phyloP scores from a whole-genome alignment of 202 grass and related monocot species.

The Dendrocalamus latiflorus region DNA sequence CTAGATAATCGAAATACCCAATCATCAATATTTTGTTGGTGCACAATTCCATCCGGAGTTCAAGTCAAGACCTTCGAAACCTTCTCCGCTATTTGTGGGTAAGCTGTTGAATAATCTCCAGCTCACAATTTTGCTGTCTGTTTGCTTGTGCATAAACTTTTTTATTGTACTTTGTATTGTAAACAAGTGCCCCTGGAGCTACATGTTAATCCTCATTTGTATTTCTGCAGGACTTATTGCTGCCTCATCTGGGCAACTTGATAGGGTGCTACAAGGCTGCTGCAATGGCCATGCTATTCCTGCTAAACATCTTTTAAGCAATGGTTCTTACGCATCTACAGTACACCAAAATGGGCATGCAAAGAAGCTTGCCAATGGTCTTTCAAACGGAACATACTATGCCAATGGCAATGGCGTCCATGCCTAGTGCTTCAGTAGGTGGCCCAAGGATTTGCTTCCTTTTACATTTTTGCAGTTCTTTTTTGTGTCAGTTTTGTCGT shows the following conservation, averaged over 20 bases:
- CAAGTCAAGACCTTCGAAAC: slow-evolving; percentile 90
- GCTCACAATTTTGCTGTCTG: background rate
- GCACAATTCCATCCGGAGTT: slow-evolving; percentile 97
- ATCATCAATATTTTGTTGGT: slow-evolving; percentile 74
- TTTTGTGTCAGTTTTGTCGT: slow-evolving; percentile 44
- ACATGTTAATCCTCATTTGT: slow-evolving; percentile 24
- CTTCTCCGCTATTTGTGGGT: slow-evolving; percentile 93
- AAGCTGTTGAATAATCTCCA: slow-evolving; percentile 16
- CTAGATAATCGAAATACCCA: slow-evolving; percentile 88
- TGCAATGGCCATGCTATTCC: background rate
- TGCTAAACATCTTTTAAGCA: slow-evolving; percentile 27
- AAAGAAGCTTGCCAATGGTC: slow-evolving; percentile 53
- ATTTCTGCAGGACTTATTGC: slow-evolving; percentile 68
- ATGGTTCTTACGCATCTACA: slow-evolving; percentile 38
- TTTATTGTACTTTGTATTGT: background rate
- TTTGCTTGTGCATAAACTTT: background rate
- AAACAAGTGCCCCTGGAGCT: background rate
- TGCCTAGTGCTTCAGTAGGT: slow-evolving; percentile 30
- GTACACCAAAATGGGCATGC: slow-evolving; percentile 54
- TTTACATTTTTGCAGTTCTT: slow-evolving; percentile 31
- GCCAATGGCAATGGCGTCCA: slow-evolving; percentile 76
- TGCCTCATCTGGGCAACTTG: slow-evolving; percentile 71
- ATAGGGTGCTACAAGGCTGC: slow-evolving; percentile 28
- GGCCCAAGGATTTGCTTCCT: slow-evolving; percentile 9
- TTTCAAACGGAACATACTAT: slow-evolving; percentile 65